A percentile compares a stretch with the other conserved stretches of the same genome.
phyloP scores from a whole-genome alignment of 306 rosid species.

The Mucuna pruriens region DNA sequence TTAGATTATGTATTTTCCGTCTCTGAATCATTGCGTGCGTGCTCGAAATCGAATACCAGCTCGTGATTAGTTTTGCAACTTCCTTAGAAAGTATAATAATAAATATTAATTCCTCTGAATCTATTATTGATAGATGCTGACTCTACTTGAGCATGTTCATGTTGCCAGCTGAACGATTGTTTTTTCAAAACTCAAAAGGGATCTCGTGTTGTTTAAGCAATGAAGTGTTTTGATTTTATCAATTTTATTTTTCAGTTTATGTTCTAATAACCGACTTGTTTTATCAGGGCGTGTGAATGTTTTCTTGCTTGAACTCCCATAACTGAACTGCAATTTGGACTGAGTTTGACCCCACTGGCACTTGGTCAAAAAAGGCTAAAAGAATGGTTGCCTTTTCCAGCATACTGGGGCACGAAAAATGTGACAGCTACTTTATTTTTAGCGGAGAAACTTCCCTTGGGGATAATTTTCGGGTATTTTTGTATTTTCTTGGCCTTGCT shows the following conservation, averaged over 20 bases:
- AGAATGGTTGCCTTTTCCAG: constrained; percentile 45
- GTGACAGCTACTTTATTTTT: constrained; percentile 74
- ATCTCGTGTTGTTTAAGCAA: constrained; percentile 12
- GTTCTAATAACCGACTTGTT: constrained; percentile 11
- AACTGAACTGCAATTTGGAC: constrained; percentile 40
- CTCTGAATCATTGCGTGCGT: background rate
- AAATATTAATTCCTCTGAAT: background rate
- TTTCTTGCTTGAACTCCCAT: constrained; percentile 23
- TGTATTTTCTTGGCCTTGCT: constrained; percentile 78
- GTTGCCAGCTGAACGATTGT: background rate
- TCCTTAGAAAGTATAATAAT: background rate
- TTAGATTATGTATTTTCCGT: background rate
- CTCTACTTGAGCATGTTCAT: background rate
- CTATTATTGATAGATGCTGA: constrained; percentile 1
- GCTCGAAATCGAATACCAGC: background rate
- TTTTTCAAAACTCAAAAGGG: background rate
- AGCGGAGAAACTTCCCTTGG: constrained; percentile 68
- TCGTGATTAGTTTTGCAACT: background rate
- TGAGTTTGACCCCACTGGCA: constrained; percentile 44
- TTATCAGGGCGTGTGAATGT: constrained; percentile 43
- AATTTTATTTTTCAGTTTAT: background rate
- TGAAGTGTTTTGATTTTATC: background rate
- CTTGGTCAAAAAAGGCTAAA: constrained; percentile 41
- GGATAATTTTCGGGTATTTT: constrained; percentile 50
- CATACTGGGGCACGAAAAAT: constrained; percentile 47